A percentile compares a stretch with the other conserved stretches of the same genome.
phyloP scores from a whole-genome alignment of 1,139 yeast species.

The Saccharomycopsis hybrid region DNA sequence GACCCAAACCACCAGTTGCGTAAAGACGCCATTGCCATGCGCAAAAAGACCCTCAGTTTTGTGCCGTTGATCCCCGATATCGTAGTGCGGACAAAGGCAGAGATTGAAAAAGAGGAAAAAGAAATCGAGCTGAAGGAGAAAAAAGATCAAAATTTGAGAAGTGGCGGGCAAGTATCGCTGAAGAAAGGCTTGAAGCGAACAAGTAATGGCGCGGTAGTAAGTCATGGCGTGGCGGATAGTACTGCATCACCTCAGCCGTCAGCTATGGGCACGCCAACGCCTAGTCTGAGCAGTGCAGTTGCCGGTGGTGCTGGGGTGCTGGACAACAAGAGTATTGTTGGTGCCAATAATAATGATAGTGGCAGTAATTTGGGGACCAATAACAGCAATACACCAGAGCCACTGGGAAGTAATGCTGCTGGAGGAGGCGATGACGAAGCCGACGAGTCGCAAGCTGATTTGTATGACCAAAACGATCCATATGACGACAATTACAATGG shows the following conservation, averaged over 20 bases:
- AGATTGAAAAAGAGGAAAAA: conserved; percentile 78
- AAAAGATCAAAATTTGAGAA: conserved; percentile 24
- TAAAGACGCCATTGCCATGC: conserved; percentile 95
- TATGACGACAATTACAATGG: conserved; percentile 4
- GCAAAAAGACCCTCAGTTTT: conserved; percentile 70
- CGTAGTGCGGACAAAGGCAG: conserved; percentile 69
- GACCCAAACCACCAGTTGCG: conserved; percentile 92
- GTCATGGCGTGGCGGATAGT: neutral
- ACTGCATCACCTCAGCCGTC: conserved; percentile 14
- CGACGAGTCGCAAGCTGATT: conserved; percentile 24
- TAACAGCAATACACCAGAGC: conserved; percentile 20
- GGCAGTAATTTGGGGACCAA: conserved; percentile 13
- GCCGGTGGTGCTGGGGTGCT: neutral
- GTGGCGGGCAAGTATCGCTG: conserved; percentile 13
- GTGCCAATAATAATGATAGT: conserved; percentile 25
- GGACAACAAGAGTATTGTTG: conserved; percentile 21
- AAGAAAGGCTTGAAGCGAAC: conserved; percentile 30
- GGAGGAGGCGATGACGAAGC: conserved; percentile 24
- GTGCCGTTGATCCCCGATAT: conserved; percentile 88
- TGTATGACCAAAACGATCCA: conserved; percentile 12
- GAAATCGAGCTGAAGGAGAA: conserved; percentile 28
- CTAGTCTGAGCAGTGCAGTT: neutral
- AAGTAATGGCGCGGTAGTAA: conserved; percentile 24
- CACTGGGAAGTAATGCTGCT: conserved; percentile 11
- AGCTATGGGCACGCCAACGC: conserved; percentile 12